Evolutionary conservation across 768 basidiomycete genomes (phyloP), one percentile per base, ranked within the genome.

Genomic region (Kwoniella sp.): DNA sequence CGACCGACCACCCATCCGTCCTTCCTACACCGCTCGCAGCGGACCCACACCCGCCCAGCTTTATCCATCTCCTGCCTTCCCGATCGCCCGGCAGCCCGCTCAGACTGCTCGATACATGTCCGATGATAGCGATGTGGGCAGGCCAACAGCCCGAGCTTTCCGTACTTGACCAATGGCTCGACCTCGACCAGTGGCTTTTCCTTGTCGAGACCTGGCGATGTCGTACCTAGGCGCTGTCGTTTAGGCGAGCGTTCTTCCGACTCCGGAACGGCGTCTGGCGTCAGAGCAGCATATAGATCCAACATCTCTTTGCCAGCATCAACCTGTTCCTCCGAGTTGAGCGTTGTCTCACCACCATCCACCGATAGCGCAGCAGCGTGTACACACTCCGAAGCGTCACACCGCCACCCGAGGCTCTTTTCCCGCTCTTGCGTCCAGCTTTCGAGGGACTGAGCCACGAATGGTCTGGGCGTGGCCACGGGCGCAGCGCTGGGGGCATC

Each of bases 201-300:
- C n/a, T n/a, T n/a, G n/a, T n/a, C n/a, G n/a, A n/a, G n/a, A n/a
- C n/a, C n/a, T n/a, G n/a, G n/a, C n/a, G n/a, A n/a, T n/a, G n/a
- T n/a, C n/a, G n/a, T n/a, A n/a, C n/a, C n/a, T n/a, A n/a, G n/a
- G n/a, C n/a, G n/a, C n/a, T n/a, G n/a, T n/a, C n/a, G n/a, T n/a
- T n/a, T n/a, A n/a, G n/a, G n/a, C n/a, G n/a, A n/a, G n/a, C n/a
- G n/a, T n/a, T n/a, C n/a, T n/a, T n/a, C n/a, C n/a, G n/a, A n/a
- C n/a, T n/a, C n/a, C n/a, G n/a, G n/a, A n/a, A n/a, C n/a, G n/a
- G n/a, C n/a, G n/a, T n/a, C n/a, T 7, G 52, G 52, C 40, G 50
- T 46, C 15, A 43, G 14, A 83, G 84, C 17, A 81, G 91, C 43
- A 90, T 93, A 50, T 89, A 95, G 76, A 83, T 86, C 86, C 62